Percentiles rank a stretch among this genome's conserved stretches.
Evolutionary conservation across 768 basidiomycete species (phyloP).

Genomic region (Strobilomyces dryophilus): DNA sequence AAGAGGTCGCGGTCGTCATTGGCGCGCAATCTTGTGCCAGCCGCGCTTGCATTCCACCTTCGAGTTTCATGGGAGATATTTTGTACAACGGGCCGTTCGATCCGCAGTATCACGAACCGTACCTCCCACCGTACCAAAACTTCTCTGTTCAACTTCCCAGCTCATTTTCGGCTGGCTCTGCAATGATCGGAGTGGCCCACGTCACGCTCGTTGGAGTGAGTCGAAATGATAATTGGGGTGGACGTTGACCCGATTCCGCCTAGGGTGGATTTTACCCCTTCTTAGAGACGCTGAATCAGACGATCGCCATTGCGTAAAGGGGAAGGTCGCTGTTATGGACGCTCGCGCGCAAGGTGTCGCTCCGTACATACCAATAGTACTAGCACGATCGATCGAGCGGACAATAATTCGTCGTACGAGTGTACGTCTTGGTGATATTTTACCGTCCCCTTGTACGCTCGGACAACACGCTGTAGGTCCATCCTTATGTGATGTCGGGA

Average conservation of each 20-base stretch:
- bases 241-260: background rate
- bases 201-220: slow-evolving; percentile 40
- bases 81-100: slow-evolving; percentile 44
- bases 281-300: slow-evolving; percentile 32
- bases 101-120: slow-evolving; percentile 30
- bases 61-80: slow-evolving; percentile 36
- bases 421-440: no score
- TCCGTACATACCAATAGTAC: background rate
- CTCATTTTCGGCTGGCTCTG: slow-evolving; percentile 23
- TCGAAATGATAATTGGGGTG: slow-evolving; percentile 1
- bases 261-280: slow-evolving; percentile 33
- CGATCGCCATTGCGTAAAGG: slow-evolving; percentile 20
- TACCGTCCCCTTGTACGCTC: no score
- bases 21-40: slow-evolving; percentile 38
- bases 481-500: no score
- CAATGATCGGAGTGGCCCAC: slow-evolving; percentile 36
- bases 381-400: background rate
- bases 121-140: slow-evolving; percentile 40
- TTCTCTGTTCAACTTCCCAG: slow-evolving; percentile 41
- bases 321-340: background rate
- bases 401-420: background rate
- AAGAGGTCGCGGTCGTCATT: slow-evolving; percentile 45
- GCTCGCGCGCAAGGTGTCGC: background rate
- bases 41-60: slow-evolving; percentile 23
- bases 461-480: no score